A percentile compares a stretch with the other conserved stretches of the same genome.
These are phyloP conservation scores for Cyberlindnera xishuangbannaensis DNA, from an alignment of 805 yeast species.

Conservation along the genomic window DNA sequence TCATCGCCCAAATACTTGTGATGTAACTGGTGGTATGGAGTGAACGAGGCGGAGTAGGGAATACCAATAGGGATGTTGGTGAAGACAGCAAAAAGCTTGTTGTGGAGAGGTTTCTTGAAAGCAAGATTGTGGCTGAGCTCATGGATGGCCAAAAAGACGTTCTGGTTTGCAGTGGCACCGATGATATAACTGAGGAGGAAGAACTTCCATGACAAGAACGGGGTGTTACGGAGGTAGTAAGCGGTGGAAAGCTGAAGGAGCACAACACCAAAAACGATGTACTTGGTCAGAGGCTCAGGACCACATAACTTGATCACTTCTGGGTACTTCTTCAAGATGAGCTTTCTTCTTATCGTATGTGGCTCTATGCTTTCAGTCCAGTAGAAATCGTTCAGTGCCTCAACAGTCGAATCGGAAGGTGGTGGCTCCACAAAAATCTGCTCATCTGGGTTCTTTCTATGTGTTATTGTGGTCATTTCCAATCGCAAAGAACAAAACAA, in stretches of 20 bases:
- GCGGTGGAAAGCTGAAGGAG: slow-evolving; percentile 63
- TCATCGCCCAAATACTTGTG: slow-evolving; percentile 89
- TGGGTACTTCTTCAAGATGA: slow-evolving; percentile 70
- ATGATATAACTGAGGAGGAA: slow-evolving; percentile 62
- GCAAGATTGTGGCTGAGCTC: slow-evolving; percentile 82
- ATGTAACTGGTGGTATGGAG: slow-evolving; percentile 84
- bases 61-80: slow-evolving; percentile 84
- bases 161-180: slow-evolving; percentile 85
- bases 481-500: too few species aligned
- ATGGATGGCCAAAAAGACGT: slow-evolving; percentile 80
- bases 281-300: slow-evolving; percentile 81
- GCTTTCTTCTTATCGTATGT: slow-evolving; percentile 67
- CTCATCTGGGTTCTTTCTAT: slow-evolving; percentile 21
- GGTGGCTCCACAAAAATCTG: slow-evolving; percentile 28
- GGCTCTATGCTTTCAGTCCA: slow-evolving; percentile 85
- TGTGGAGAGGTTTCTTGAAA: slow-evolving; percentile 71
- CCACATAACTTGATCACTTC: slow-evolving; percentile 77
- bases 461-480: slow-evolving; percentile 25
- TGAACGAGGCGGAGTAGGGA: slow-evolving; percentile 83
- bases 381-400: slow-evolving; percentile 56
- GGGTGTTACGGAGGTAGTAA: slow-evolving; percentile 49
- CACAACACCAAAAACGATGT: slow-evolving; percentile 62
- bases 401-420: slow-evolving; percentile 24
- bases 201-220: slow-evolving; percentile 48
- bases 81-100: slow-evolving; percentile 70